These are phyloP conservation scores for Saccharomyces pastorianus DNA, from an alignment of 1,139 yeast species.

Conservation along the genomic window DNA sequence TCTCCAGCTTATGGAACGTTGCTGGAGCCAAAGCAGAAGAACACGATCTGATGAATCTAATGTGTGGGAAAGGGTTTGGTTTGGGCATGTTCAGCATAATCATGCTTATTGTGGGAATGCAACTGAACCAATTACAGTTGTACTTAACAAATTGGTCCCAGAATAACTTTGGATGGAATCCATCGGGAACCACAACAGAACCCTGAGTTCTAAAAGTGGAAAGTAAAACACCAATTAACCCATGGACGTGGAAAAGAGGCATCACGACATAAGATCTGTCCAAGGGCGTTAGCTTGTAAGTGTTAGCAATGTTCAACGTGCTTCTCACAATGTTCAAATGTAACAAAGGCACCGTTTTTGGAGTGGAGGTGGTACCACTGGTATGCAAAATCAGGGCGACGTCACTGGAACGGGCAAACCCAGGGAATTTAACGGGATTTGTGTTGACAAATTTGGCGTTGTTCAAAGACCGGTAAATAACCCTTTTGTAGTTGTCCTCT, in stretches of 20 bases:
- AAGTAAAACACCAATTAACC: slow-evolving; percentile 52
- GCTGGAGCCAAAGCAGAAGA: slow-evolving; percentile 61
- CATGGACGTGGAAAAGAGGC: slow-evolving; percentile 72
- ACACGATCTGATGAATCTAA: slow-evolving; percentile 60
- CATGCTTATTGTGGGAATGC: slow-evolving; percentile 66
- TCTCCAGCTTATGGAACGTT: slow-evolving; percentile 48
- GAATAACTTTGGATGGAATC: slow-evolving; percentile 50
- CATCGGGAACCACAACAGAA: slow-evolving; percentile 47
- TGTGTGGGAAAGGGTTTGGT: slow-evolving; percentile 44
- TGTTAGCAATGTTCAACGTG: slow-evolving; percentile 46
- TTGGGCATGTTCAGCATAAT: slow-evolving; percentile 45
- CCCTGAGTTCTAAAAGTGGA: slow-evolving; percentile 58
- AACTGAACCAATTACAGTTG: slow-evolving; percentile 59
- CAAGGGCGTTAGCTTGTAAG: slow-evolving; percentile 41
- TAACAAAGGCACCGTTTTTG: slow-evolving; percentile 62
- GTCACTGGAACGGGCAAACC: slow-evolving; percentile 40
- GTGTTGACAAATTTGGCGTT: slow-evolving; percentile 30
- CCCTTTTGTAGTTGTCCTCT: slow-evolving; percentile 18
- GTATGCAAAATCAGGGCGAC: slow-evolving; percentile 60
- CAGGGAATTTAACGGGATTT: slow-evolving; percentile 32
- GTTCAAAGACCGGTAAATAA: slow-evolving; percentile 29
- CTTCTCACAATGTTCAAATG: slow-evolving; percentile 54
- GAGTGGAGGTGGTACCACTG: slow-evolving; percentile 65
- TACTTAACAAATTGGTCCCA: slow-evolving; percentile 47
- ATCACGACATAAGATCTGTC: slow-evolving; percentile 57